Conservation (phyloP, 2,329 filamentous ascomycete genomes). For the Colletotrichum higginsianum region DNA sequence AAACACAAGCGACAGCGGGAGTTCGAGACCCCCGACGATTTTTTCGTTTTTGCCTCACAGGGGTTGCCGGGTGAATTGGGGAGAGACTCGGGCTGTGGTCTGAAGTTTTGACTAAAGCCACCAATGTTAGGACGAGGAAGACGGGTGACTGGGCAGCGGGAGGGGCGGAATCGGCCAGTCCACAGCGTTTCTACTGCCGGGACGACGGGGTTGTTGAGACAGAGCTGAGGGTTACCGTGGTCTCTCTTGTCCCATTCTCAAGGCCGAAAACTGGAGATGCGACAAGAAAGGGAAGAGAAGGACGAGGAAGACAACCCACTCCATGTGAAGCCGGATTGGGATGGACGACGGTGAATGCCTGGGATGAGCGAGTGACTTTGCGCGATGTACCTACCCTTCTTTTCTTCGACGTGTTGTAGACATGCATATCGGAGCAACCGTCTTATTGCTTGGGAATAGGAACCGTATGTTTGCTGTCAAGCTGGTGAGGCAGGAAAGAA, state of each 20-base stretch:
- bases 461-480: neutral
- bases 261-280: conserved; percentile 36
- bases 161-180: conserved; percentile 33
- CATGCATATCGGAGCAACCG: neutral
- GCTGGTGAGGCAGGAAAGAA: neutral
- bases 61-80: conserved; percentile 37
- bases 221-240: conserved; percentile 25
- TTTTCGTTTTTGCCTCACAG: conserved; percentile 28
- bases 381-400: conserved; percentile 12
- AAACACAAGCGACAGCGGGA: neutral
- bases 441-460: neutral
- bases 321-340: conserved; percentile 37
- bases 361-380: conserved; percentile 11
- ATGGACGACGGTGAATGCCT: conserved; percentile 6
- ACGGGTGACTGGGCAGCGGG: conserved; percentile 19
- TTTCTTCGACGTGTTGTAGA: neutral
- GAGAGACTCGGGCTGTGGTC: neutral
- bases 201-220: conserved; percentile 33
- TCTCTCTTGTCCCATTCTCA: conserved; percentile 19
- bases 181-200: conserved; percentile 22
- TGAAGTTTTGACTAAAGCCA: conserved; percentile 25
- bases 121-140: conserved; percentile 34
- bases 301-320: conserved; percentile 32
- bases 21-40: conserved; percentile 14
- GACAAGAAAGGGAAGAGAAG: conserved; percentile 1